phyloP scores from a whole-genome alignment of 2,329 filamentous ascomycete species.

The Cladosporium oxysporum region DNA sequence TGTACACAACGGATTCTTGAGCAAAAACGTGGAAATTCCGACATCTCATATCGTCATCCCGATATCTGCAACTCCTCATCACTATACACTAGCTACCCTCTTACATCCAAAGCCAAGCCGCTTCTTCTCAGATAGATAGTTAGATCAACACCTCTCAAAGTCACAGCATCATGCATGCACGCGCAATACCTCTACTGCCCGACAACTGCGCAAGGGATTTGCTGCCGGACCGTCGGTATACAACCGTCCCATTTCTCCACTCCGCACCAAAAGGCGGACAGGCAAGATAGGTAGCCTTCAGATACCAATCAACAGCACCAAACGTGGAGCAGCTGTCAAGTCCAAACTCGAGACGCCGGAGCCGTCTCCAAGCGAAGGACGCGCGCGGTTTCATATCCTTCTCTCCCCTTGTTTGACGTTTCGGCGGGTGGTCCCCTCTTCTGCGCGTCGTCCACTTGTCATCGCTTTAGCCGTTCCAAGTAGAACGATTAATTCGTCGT shows the following conservation, averaged over 20 bases:
- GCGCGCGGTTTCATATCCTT: not conserved
- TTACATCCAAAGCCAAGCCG: constrained; percentile 1
- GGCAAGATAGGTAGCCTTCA: not conserved
- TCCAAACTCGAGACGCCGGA: constrained; percentile 1
- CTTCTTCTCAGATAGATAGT: not conserved
- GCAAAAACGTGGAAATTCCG: not conserved
- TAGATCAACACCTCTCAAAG: not conserved
- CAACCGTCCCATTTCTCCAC: not conserved
- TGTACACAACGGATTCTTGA: not conserved
- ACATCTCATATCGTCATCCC: not conserved
- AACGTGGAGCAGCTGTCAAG: not conserved
- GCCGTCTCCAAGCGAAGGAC: constrained; percentile 4
- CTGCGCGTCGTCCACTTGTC: constrained; percentile 6
- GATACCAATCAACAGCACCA: not conserved
- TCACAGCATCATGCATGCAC: constrained; percentile 19
- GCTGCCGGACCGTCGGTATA: not conserved
- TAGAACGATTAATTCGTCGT: not conserved
- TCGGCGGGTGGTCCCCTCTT: not conserved
- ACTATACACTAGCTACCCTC: not conserved
- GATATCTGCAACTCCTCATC: not conserved
- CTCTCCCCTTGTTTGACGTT: not conserved
- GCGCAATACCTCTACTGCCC: not conserved
- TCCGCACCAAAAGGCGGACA: not conserved
- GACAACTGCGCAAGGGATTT: constrained; percentile 1
- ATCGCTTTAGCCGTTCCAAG: not conserved